Base-by-base conservation (phyloP, 257 asterid species). In the Solanum appendiculatum region DNA sequence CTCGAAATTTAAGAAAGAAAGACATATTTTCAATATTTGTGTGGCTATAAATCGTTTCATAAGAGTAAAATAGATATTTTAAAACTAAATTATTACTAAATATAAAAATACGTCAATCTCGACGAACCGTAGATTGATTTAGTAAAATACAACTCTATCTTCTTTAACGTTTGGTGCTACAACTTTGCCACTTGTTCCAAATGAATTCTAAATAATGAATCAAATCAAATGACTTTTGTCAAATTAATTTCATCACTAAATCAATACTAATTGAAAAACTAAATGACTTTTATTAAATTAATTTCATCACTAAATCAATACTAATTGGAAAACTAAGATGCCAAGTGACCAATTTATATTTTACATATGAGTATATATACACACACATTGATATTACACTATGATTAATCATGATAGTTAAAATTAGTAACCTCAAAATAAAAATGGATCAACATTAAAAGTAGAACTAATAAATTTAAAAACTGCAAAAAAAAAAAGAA, bases 31-130 rank as follows among this genome's bases (percentile, higher is more conserved):
- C 0, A 54, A 54, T 2, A 54, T 1, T 54, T 54, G 2, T 54
- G 0, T 20, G 25, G 5, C 10, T 54, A 54, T 20, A 54, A 20
- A 54, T 54, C 1, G 20, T 54, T 54, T 1, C 0, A 54, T 54
- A 20, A 0, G 0, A 3, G 6, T 54, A 54, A 54, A 54, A 54
- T 54, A 0, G 4, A 0, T 0, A 54, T 54, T 20, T 54, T 54
- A 54, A 54, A 20, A 1, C 20, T 20, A 54, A 54, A 54, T 54
- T 54, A 0, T 54, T 7, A 54, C 63, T 54, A 54, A 54, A 20
- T 20, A 48, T 48, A 48, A 0, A 48, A 48, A 48, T 48, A 21
- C 0, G 21, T 48, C 7, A 48, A 48, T 48, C 56, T 46, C n/a
- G n/a, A 46, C 7, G 2, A 46, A 20, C 1, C 5, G 54, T 11